These are phyloP conservation scores for Mariannaea elegans DNA, from an alignment of 2,329 filamentous ascomycete species.

Conservation along the genomic window DNA sequence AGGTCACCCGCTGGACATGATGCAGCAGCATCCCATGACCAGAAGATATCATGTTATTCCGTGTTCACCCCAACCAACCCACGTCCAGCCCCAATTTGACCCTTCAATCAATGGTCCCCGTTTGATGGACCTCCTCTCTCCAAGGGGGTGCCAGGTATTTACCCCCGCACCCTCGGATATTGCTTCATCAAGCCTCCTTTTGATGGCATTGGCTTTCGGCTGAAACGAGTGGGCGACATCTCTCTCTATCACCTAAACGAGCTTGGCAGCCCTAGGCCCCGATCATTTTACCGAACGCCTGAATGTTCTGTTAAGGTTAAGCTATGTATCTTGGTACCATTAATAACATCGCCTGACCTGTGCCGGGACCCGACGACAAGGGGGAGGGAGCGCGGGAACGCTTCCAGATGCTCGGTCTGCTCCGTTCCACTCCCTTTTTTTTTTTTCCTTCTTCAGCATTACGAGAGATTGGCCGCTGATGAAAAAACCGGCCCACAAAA, in stretches of 20 bases:
- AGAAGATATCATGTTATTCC: too few species aligned
- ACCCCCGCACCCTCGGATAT: conserved; percentile 12
- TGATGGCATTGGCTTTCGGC: background rate
- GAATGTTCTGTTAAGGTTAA: background rate
- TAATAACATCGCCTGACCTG: background rate
- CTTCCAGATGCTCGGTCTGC: background rate
- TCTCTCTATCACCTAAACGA: background rate
- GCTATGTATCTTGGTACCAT: background rate
- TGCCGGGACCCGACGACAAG: background rate
- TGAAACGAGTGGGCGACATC: conserved; percentile 4
- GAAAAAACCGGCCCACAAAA: background rate
- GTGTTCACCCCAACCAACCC: too few species aligned
- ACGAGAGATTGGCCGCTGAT: background rate
- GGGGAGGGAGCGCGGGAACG: background rate
- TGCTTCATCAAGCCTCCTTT: background rate
- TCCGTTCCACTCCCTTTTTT: too few species aligned
- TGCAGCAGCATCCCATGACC: too few species aligned
- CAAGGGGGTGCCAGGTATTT: background rate
- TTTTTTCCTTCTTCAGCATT: too few species aligned
- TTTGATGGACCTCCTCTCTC: too few species aligned
- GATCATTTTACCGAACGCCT: background rate
- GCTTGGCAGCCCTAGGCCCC: conserved; percentile 1
- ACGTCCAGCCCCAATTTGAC: too few species aligned
- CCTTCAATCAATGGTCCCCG: too few species aligned
- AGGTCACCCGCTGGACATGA: too few species aligned